A percentile compares a stretch with the other conserved stretches of the same genome.
phyloP scores from a whole-genome alignment of 805 yeast genomes.

The Candida krabiensis region DNA sequence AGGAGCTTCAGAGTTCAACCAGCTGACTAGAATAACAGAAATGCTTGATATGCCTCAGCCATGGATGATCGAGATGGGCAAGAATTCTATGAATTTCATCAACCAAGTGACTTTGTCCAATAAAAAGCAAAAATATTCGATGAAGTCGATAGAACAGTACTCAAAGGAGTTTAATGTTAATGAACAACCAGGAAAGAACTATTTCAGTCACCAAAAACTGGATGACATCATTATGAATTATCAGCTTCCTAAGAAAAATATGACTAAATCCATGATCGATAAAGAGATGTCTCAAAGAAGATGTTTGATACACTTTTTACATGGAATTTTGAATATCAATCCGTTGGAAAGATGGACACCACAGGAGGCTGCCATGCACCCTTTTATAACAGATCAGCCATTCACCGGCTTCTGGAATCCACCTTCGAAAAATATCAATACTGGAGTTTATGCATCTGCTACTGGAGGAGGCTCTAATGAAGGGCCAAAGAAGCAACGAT shows the following conservation, averaged over 20 bases:
- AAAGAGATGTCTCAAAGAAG: conserved; percentile 72
- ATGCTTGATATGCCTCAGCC: conserved; percentile 86
- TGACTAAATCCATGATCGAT: conserved; percentile 55
- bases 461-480: conserved; percentile 8
- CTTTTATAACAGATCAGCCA: conserved; percentile 70
- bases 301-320: conserved; percentile 72
- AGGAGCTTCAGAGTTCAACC: conserved; percentile 92
- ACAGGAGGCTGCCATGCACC: conserved; percentile 90
- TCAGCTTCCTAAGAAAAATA: conserved; percentile 59
- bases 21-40: conserved; percentile 75
- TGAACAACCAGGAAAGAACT: conserved; percentile 84
- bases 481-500: conserved; percentile 17
- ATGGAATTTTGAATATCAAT: conserved; percentile 76
- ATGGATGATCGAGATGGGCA: conserved; percentile 97
- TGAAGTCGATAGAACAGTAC: conserved; percentile 45
- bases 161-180: conserved; percentile 50
- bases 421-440: conserved; percentile 29
- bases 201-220: conserved; percentile 65
- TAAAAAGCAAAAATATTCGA: conserved; percentile 29
- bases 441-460: conserved; percentile 7
- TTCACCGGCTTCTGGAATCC: conserved; percentile 57
- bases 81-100: conserved; percentile 71
- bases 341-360: conserved; percentile 97
- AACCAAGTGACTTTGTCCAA: conserved; percentile 15
- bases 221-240: conserved; percentile 77